Evolutionary conservation across 1,139 yeast genomes (phyloP).

Genomic region (Magnusiomyces tetraspermus): DNA sequence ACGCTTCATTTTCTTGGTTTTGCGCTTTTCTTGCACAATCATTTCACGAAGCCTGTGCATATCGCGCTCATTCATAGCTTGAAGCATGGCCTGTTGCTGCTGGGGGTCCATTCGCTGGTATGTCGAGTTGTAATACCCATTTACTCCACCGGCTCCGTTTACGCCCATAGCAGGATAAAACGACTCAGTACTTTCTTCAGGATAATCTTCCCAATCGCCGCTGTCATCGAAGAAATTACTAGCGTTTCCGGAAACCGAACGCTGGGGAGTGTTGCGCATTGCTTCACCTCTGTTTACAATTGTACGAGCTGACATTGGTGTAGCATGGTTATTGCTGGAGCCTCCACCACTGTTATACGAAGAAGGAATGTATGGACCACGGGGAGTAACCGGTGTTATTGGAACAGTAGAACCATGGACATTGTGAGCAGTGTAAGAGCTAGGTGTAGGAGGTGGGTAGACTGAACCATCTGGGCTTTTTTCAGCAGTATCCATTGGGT

Average conservation of each 20-base stretch:
- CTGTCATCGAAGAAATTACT: not conserved
- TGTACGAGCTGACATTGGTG: no score
- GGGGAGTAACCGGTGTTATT: no score
- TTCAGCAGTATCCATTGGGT: not conserved
- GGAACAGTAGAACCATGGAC: not conserved
- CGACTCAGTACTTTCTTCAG: not conserved
- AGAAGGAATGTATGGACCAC: no score
- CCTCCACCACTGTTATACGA: no score
- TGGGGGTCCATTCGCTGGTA: not conserved
- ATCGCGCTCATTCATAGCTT: not conserved
- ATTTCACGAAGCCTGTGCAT: conserved; percentile 1
- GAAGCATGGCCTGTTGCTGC: not conserved
- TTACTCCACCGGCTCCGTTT: not conserved
- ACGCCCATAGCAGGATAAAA: not conserved
- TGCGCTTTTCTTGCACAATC: conserved; percentile 2
- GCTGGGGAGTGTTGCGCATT: not conserved
- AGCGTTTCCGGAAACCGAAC: not conserved
- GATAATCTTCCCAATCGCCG: not conserved
- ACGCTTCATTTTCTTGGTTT: conserved; percentile 1
- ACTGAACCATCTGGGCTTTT: not conserved
- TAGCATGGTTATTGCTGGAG: no score
- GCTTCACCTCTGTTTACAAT: no score
- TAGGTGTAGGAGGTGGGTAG: not conserved
- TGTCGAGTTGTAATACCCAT: not conserved
- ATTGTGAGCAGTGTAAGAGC: not conserved